phyloP scores from a whole-genome alignment of 192 early-diverging fungal genomes.

The Mortierella hygrophila region DNA sequence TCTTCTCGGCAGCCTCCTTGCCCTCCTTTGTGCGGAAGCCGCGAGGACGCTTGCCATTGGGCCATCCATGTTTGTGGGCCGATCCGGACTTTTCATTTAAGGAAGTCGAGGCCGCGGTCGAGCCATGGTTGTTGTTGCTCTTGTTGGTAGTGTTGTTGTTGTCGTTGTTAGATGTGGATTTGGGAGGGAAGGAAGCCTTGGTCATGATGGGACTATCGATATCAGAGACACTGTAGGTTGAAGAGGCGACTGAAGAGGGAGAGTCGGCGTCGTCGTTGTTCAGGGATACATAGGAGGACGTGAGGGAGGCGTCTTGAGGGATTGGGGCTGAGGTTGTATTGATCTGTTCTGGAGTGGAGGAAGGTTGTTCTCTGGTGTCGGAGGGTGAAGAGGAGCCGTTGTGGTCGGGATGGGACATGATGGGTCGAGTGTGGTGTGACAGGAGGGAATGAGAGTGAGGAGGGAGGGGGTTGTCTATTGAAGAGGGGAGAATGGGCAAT shows the following conservation, averaged over 20 bases:
- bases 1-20: slow-evolving; percentile 50
- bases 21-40: slow-evolving; percentile 49
- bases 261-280: slow-evolving; percentile 6
- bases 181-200: slow-evolving; percentile 12
- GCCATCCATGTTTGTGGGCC: slow-evolving; percentile 36
- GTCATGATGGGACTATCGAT: slow-evolving; percentile 34
- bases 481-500: not conserved
- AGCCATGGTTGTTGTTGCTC: not conserved
- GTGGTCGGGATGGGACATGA: not conserved
- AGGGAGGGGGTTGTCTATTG: too few species aligned
- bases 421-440: not conserved
- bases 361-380: slow-evolving; percentile 2
- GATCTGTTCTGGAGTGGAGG: slow-evolving; percentile 1
- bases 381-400: not conserved
- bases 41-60: slow-evolving; percentile 49
- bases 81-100: not conserved
- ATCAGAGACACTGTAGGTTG: slow-evolving; percentile 33
- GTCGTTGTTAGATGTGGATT: not conserved
- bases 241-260: slow-evolving; percentile 16
- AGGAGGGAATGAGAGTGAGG: not conserved
- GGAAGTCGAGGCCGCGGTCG: not conserved
- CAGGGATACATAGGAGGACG: slow-evolving; percentile 19
- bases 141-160: not conserved
- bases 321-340: not conserved
- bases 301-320: not conserved